Evolutionary conservation across 768 basidiomycete genomes (phyloP).

Genomic region (Steccherinum ochraceum): DNA sequence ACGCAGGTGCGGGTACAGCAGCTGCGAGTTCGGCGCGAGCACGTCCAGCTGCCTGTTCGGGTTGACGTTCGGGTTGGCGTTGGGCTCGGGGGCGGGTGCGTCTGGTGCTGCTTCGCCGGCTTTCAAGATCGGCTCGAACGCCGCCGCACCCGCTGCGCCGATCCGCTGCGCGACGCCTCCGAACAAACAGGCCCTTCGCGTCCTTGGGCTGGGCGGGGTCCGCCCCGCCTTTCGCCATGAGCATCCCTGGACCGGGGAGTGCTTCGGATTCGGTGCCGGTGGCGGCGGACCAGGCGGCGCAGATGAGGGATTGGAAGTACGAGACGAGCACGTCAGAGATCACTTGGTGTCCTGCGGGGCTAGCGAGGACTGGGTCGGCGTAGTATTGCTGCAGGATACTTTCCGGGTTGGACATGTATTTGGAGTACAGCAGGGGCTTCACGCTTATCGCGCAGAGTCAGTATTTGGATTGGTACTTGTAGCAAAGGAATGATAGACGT

Average conservation of each 20-base stretch:
- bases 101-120: slow-evolving; percentile 20
- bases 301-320: slow-evolving; percentile 88
- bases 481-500: slow-evolving; percentile 9
- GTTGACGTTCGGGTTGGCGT: slow-evolving; percentile 8
- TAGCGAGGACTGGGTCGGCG: slow-evolving; percentile 80
- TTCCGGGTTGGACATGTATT: slow-evolving; percentile 71
- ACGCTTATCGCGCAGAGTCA: slow-evolving; percentile 40
- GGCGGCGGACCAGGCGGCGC: slow-evolving; percentile 74
- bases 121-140: slow-evolving; percentile 20
- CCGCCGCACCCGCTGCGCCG: slow-evolving; percentile 43
- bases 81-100: not conserved
- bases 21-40: no score
- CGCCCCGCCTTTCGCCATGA: slow-evolving; percentile 25
- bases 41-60: no score
- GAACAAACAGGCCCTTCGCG: slow-evolving; percentile 64
- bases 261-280: slow-evolving; percentile 62
- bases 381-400: slow-evolving; percentile 63
- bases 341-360: slow-evolving; percentile 71
- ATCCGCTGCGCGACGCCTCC: slow-evolving; percentile 83
- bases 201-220: slow-evolving; percentile 34
- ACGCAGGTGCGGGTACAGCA: slow-evolving; percentile 29
- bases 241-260: slow-evolving; percentile 33
- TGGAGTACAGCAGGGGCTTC: slow-evolving; percentile 76
- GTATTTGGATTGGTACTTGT: not conserved
- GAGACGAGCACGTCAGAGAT: slow-evolving; percentile 88